A percentile compares a stretch with the other conserved stretches of the same genome.
Conservation (phyloP, 78 protist species). For the Dictyostelium capitatum region DNA sequence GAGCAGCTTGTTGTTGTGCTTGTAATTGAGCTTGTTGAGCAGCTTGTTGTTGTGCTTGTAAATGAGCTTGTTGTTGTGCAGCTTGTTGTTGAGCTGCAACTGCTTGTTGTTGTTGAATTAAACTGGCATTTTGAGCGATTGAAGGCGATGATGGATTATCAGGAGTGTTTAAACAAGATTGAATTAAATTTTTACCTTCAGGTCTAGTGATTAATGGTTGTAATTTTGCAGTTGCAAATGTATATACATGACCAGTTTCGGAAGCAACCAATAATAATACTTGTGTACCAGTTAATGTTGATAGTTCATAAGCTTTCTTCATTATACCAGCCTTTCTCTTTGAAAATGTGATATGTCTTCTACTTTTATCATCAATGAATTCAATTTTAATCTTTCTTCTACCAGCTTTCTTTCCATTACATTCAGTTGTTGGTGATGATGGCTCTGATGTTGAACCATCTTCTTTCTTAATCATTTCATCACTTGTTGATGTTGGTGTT, state of each 20-base stretch:
- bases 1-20: not conserved
- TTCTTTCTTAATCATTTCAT: conserved; percentile 47
- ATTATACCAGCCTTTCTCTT: conserved; percentile 93
- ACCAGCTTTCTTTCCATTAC: conserved; percentile 85
- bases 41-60: conserved; percentile 18
- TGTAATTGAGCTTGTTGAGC: not conserved
- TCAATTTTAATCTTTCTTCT: conserved; percentile 95
- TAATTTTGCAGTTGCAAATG: conserved; percentile 96
- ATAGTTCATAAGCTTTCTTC: conserved; percentile 94
- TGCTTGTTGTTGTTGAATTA: not conserved
- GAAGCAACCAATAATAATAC: conserved; percentile 94
- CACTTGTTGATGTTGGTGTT: conserved; percentile 15
- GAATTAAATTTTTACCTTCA: conserved; percentile 83
- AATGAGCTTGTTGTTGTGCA: not conserved
- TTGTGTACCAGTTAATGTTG: conserved; percentile 95
- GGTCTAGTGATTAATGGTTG: conserved; percentile 93
- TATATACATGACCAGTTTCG: conserved; percentile 97
- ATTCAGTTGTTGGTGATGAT: conserved; percentile 22
- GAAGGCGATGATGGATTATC: conserved; percentile 45
- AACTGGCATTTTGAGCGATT: not conserved
- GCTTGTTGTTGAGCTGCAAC: not conserved
- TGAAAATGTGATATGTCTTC: conserved; percentile 95
- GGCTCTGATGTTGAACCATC: conserved; percentile 30
- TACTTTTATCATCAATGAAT: conserved; percentile 91
- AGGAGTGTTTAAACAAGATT: conserved; percentile 75